Base-by-base conservation (phyloP, 495 filamentous ascomycete genomes). In the Penicillium paxilli region DNA sequence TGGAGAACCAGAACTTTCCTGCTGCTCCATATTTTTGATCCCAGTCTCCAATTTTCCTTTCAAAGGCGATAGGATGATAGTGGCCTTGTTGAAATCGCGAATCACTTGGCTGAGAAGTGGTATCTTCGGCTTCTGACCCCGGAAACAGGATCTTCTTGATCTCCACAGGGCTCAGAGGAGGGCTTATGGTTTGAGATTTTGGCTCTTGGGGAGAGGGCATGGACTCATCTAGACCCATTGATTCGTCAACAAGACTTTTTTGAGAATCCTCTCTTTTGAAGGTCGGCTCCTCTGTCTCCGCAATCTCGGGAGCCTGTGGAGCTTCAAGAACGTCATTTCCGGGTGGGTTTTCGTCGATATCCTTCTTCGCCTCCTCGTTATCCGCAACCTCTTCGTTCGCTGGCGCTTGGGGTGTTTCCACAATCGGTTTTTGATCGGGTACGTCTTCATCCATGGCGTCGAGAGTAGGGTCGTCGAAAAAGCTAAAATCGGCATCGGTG, bases 401-500 rank as follows among this genome's bases (percentile, higher is more conserved):
- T 14, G 19, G 19, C 19, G 14, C 10, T 1, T 16, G 4, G n/a
- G 35, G 35, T 2, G 45, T 28, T 41, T 64, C 62, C 12, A 59
- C 33, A 14, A 44, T 22, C n/a, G 44, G 9, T 38, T 59, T 52
- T 9, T 60, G 49, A 9, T 44, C 6, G 19, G 54, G 38, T 7
- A 40, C 26, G 23, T 37, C 62, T 38, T 46, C 47, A 22, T 47
- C 57, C 55, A 71, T 65, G n/a, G 48, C 68, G 8, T 72, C 75
- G 19, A 79, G 65, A 44, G 71, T 77, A 5, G 78, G 80, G 38
- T 86, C 83, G 63, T 96, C 90, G 52, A 96, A 96, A 63, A 95
- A 96, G 68, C 83, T 93, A 69, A 96, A 96, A 64, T 96, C 92
- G 3, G 85, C 76, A 60, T 96, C 92, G 2, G 90, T 92, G 17